A percentile compares a stretch with the other conserved stretches of the same genome.
Conservation (phyloP, 139 green algal species). For the Zygnema cylindricum region DNA sequence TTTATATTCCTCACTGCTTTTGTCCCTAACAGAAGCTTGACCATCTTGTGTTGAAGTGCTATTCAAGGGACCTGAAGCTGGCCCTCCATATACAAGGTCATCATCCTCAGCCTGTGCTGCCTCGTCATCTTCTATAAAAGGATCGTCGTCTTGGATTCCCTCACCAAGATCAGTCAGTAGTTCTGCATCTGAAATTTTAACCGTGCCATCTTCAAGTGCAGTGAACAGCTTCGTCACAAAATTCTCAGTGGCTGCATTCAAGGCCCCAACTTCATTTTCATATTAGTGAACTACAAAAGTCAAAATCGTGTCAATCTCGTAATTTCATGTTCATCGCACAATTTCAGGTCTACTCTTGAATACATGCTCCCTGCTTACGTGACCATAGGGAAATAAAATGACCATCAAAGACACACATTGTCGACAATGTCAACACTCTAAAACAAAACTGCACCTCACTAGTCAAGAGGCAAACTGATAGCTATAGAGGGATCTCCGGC, state of each 20-base stretch:
- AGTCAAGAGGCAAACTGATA: slow-evolving; percentile 27
- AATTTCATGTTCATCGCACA: background rate
- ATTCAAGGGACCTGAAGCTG: background rate
- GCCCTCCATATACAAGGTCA: background rate
- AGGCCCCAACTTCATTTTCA: background rate
- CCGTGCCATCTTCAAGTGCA: slow-evolving; percentile 38
- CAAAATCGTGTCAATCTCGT: background rate
- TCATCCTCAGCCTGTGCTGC: background rate
- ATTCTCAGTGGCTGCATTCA: slow-evolving; percentile 42
- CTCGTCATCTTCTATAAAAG: background rate
- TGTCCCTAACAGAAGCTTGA: background rate
- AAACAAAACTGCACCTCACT: too few relatives aligned
- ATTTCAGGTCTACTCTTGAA: too few relatives aligned
- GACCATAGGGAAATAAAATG: background rate
- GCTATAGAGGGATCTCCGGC: too few relatives aligned
- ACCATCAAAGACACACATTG: background rate
- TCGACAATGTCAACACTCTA: slow-evolving; percentile 11
- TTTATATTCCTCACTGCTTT: background rate
- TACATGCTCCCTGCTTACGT: too few relatives aligned
- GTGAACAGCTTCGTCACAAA: slow-evolving; percentile 50
- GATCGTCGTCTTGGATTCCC: slow-evolving; percentile 12
- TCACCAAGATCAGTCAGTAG: background rate
- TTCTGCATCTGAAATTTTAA: slow-evolving; percentile 25
- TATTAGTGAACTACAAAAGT: background rate
- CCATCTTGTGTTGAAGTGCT: background rate